Evolutionary conservation across 306 rosid genomes (phyloP).

Genomic region (Gillenia trifoliata): DNA sequence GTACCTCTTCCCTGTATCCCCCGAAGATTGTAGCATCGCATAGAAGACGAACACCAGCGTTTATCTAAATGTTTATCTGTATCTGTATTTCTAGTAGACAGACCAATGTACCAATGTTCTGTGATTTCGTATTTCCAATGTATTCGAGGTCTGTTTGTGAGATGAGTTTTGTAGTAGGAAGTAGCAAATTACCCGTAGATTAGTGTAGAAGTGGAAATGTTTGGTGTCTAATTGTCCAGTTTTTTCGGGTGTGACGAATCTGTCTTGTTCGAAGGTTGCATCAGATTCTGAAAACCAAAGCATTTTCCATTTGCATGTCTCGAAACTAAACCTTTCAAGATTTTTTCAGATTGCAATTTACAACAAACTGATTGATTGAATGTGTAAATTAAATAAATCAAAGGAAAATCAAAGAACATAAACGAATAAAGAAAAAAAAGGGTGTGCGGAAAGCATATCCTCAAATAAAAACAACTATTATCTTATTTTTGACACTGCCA

Average conservation of each 20-base stretch:
- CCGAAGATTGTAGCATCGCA: conserved; percentile 39
- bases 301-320: not conserved
- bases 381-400: too few relatives aligned
- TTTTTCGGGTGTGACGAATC: not conserved
- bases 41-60: conserved; percentile 45
- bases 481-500: too few relatives aligned
- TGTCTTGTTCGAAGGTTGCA: not conserved
- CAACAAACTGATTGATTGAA: not conserved
- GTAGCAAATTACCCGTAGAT: not conserved
- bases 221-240: not conserved
- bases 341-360: too few relatives aligned
- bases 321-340: not conserved
- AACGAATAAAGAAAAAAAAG: too few relatives aligned
- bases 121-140: conserved; percentile 13
- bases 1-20: conserved; percentile 37
- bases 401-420: too few relatives aligned
- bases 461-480: too few relatives aligned
- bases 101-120: conserved; percentile 8
- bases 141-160: conserved; percentile 12
- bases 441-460: too few relatives aligned
- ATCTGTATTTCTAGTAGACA: conserved; percentile 30
- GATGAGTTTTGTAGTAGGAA: not conserved
- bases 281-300: not conserved
- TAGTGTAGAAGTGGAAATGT: not conserved
- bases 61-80: conserved; percentile 38